Evolutionary conservation across 768 basidiomycete species (phyloP), one percentile per base, ranked within the genome.

Genomic region (Rhodosporidiobolus sp.): DNA sequence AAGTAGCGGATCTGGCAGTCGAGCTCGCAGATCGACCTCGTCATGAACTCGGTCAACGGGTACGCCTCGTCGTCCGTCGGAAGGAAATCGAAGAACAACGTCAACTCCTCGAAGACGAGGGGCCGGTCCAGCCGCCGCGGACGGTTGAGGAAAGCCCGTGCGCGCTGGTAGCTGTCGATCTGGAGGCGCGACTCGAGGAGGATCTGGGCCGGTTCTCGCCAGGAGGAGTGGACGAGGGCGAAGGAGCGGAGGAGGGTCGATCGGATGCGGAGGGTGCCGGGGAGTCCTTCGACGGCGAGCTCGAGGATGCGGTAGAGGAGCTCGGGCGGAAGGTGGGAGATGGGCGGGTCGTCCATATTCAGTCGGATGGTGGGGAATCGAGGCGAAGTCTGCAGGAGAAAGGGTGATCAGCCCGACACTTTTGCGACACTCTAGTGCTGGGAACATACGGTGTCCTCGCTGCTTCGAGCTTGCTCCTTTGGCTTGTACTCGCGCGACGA

Each of bases 81-180:
- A 11, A 26, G 24, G 35, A 72, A 67, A n/a, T 72, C 70, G 61
- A 38, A 72, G n/a, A 67, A 72, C 26, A 72, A 19, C 28, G 63
- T 65, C 12, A 72, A 49, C 35, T 72, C 70, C n/a, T 72, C 61
- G 19, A 72, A 20, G 17, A 67, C 55, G 49, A 63, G 46, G 0
- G 53, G 53, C 20, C 65, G 32, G 0, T 54, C 48, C 1, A 46
- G 30, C 9, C 24, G 38, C 0, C 65, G 60, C 1, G 55, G 55
- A 0, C 70, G 60, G 3, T 63, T 61, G 35, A 72, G 55, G 32
- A 38, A 72, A 1, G 35, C 34, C 17, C 20, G 49, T 10, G 70
- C 70, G 0, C 35, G 55, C 0, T 12, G 5, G 43, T 72, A 67
- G 49, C 55, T 53, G 48, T 52, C 70, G 60, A 72, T 43, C 30